Evolutionary conservation across 148 eudicot genomes (phyloP), one percentile per base, ranked within the genome.

Genomic region (Amaranthus hypochondriacus): DNA sequence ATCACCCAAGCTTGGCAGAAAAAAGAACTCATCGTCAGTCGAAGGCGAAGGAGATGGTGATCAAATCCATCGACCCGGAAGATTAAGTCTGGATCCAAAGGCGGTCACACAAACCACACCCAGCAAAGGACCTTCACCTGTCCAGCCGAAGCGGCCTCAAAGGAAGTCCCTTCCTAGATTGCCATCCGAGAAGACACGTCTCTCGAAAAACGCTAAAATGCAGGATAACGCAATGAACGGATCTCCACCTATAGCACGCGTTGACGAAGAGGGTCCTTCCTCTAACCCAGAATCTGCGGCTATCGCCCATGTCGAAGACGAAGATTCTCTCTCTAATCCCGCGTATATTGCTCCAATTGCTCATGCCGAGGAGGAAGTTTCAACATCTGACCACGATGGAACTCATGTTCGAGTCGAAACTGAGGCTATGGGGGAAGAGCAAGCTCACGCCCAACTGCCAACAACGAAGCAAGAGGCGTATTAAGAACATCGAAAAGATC

Each of bases 1-100:
- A 81, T 93, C 98, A 51, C 98, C 98, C 50, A 93, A 89, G 88
- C 87, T 93, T 57, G 98, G 97, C 66, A 83, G 97, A 69, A 91
- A 84, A 78, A 93, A 93, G 84, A 77, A 70, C 72, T 72, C 92
- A 11, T 80, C 88, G 11, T 68, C 80, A 46, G 78, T 73, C 55
- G 90, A 88, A 48, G 67, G 86, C 49, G 86, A 80, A 82, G 87
- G 80, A 60, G 84, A 73, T 62, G 70, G 81, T 64, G 77, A 58
- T 55, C 70, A n/a, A 62, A 81, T 57, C 75, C 79, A 39, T 75
- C 84, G 81, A 52, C 57, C 85, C 18, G 80, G 56, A 70, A 82
- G 91, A 75, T 73, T 83, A 70, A 93, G 91, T 77, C 81, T 93
- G 79, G 91, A 91, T 75, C 90, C 75, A 66, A 87, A 80, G 70